Evolutionary conservation across 306 rosid species (phyloP).

Genomic region (Casuarina cunninghamiana): DNA sequence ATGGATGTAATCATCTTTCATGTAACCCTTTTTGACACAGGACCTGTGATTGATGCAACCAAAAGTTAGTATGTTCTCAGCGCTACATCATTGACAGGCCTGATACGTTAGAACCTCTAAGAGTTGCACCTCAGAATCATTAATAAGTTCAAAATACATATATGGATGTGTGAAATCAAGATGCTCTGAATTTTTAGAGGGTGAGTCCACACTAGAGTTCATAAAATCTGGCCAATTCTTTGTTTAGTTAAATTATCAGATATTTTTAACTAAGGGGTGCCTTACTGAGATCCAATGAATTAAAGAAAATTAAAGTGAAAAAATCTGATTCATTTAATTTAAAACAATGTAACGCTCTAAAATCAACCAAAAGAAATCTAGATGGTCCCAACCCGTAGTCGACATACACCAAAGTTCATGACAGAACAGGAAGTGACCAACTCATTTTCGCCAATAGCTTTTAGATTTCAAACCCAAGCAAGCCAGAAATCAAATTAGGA

Average conservation of each 20-base stretch:
- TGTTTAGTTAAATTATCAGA: neutral
- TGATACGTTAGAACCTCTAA: neutral
- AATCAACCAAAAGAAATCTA: no score
- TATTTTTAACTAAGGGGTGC: neutral
- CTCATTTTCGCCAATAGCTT: neutral
- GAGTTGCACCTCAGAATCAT: neutral
- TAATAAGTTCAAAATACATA: neutral
- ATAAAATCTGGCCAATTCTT: neutral
- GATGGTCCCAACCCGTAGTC: no score
- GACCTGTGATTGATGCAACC: slow-evolving; percentile 55
- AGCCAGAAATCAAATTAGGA: neutral
- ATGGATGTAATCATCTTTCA: slow-evolving; percentile 86
- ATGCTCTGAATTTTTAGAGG: neutral
- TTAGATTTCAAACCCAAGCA: neutral
- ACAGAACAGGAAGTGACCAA: neutral
- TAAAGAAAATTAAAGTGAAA: neutral
- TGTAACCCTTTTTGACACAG: slow-evolving; percentile 90
- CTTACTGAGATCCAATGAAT: neutral
- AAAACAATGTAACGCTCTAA: no score
- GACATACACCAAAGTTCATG: neutral
- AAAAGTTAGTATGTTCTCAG: slow-evolving; percentile 17
- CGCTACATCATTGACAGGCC: neutral
- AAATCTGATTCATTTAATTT: no score
- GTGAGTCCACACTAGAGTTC: neutral
- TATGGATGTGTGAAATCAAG: neutral